A percentile compares a stretch with the other conserved stretches of the same genome.
phyloP scores from a whole-genome alignment of 331 rosid species.

The Phaseolus coccineus region DNA sequence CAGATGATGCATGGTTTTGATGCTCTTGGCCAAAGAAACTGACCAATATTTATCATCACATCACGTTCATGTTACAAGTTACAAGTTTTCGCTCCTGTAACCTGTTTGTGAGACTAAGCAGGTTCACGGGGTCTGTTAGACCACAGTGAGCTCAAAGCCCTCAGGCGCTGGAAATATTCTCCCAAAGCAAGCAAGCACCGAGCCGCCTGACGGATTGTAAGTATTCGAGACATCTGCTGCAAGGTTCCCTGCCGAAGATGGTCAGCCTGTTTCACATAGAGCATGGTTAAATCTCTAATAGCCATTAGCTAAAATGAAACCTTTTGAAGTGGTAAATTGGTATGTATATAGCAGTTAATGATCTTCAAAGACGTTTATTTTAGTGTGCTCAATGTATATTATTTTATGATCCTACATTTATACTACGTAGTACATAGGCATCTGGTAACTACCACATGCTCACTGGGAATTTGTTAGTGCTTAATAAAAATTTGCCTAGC shows the following conservation, averaged over 20 bases:
- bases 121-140: slow-evolving; percentile 80
- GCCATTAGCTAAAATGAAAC: background rate
- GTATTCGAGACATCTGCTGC: slow-evolving; percentile 78
- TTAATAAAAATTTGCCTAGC: background rate
- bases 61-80: slow-evolving; percentile 40
- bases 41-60: slow-evolving; percentile 46
- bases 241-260: slow-evolving; percentile 86
- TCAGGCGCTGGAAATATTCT: slow-evolving; percentile 86
- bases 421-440: background rate
- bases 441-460: background rate
- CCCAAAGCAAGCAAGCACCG: slow-evolving; percentile 88
- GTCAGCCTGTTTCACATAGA: slow-evolving; percentile 75
- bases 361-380: slow-evolving; percentile 19
- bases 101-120: slow-evolving; percentile 55
- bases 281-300: slow-evolving; percentile 8
- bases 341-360: background rate
- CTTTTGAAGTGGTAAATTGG: slow-evolving; percentile 16
- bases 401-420: background rate
- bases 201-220: slow-evolving; percentile 82
- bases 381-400: slow-evolving; percentile 9
- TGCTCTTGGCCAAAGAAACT: slow-evolving; percentile 42
- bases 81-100: slow-evolving; percentile 41
- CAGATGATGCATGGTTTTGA: slow-evolving; percentile 39
- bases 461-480: background rate
- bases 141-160: slow-evolving; percentile 91